Conservation (phyloP, 2,329 filamentous ascomycete species). For the Clathrospora elynae region DNA sequence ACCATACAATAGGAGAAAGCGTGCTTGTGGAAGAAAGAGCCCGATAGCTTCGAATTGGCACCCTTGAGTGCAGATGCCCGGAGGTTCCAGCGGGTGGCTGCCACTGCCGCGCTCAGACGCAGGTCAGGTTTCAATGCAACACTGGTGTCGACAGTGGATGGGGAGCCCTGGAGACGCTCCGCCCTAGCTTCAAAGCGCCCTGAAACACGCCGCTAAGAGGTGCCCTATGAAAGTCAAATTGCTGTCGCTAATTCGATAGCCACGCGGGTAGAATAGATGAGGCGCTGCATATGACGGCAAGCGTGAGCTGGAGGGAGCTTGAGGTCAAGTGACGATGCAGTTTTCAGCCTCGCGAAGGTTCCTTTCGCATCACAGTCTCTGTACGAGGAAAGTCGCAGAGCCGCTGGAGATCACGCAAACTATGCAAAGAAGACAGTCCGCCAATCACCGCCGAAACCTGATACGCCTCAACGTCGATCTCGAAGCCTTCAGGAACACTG, state of each 20-base stretch:
- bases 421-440: conserved; percentile 8
- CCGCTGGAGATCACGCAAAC: conserved; percentile 20
- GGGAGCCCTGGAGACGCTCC: too few relatives aligned
- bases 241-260: conserved; percentile 5
- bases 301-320: conserved; percentile 7
- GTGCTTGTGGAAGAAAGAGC: conserved; percentile 18
- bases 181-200: conserved; percentile 14
- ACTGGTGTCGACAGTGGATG: too few relatives aligned
- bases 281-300: neutral
- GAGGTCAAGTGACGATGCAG: conserved; percentile 14
- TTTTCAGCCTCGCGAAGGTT: conserved; percentile 36
- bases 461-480: conserved; percentile 2
- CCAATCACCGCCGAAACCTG: conserved; percentile 2
- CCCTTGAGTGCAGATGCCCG: conserved; percentile 15
- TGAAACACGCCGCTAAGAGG: conserved; percentile 21
- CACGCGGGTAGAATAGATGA: conserved; percentile 18
- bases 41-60: conserved; percentile 14
- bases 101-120: too few relatives aligned
- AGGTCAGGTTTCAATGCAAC: too few relatives aligned
- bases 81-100: too few relatives aligned
- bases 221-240: conserved; percentile 4
- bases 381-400: conserved; percentile 35
- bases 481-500: conserved; percentile 6
- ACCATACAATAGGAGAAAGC: conserved; percentile 7
- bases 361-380: conserved; percentile 29